Evolutionary conservation across 192 early-diverging fungal species (phyloP), one percentile per base, ranked within the genome.

Genomic region (Fimicolochytrium jonesii): DNA sequence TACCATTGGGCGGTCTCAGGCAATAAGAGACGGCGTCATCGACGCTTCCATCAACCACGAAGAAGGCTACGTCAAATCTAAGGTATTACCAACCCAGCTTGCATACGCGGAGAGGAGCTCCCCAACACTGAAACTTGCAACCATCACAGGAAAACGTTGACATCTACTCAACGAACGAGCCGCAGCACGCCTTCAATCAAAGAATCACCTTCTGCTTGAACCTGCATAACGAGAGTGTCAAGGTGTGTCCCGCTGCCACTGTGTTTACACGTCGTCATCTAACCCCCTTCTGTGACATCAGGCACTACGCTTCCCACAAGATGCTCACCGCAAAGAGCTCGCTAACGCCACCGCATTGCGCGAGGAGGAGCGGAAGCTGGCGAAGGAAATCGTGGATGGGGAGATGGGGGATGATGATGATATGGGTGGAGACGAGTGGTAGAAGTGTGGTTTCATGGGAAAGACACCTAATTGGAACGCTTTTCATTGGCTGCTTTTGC

Each of bases 21-120:
- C 97, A 22, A 95, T 99, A 59, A 86, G 93, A 48, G 97, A 99
- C 64, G 97, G 95, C 50, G 95, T 99, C 17, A 95, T 99, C 75
- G 93, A 96, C 75, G 97, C 95, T n/a, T 87, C 84, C 0, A 84
- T 97, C 36, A 91, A 99, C 67, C 95, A 99, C 68, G 88, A 93
- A 67, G 86, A 85, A 56, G 95, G 94, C 0, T 94, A 78, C 61
- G 91, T 99, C 84, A 87, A 90, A 75, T 89, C 87, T 63, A 90
- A 93, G 71, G 80, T 82, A 59, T 46, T n/a, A 22, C 25, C n/a
- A n/a, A n/a, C n/a, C n/a, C n/a, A n/a, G n/a, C n/a, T n/a, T n/a
- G n/a, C n/a, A n/a, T n/a, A n/a, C n/a, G n/a, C n/a, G n/a, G n/a
- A n/a, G n/a, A n/a, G n/a, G n/a, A n/a, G n/a, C n/a, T n/a, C n/a